A percentile compares a stretch with the other conserved stretches of the same genome.
phyloP scores from a whole-genome alignment of 2,329 filamentous ascomycete species.

The Hypoxylon sp. region DNA sequence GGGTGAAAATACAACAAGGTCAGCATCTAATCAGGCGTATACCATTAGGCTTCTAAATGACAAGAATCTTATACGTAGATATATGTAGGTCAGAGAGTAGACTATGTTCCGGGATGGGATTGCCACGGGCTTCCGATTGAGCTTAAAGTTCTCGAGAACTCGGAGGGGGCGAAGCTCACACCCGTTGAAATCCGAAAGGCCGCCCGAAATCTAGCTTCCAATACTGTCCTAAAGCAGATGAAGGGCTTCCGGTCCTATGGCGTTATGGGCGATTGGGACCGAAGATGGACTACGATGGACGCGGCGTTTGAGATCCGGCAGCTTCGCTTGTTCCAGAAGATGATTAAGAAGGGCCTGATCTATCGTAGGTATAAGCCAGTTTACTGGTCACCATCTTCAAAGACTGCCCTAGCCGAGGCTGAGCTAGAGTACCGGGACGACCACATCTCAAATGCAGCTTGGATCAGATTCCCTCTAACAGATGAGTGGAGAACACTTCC shows the following conservation, averaged over 20 bases:
- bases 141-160: slow-evolving; percentile 84
- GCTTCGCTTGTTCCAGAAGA: slow-evolving; percentile 78
- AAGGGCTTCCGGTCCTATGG: slow-evolving; percentile 78
- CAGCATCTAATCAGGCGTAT: slow-evolving; percentile 31
- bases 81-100: slow-evolving; percentile 70
- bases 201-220: slow-evolving; percentile 74
- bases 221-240: slow-evolving; percentile 80
- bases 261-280: slow-evolving; percentile 85
- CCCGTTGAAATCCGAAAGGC: slow-evolving; percentile 72
- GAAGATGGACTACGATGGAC: slow-evolving; percentile 84
- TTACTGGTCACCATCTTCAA: slow-evolving; percentile 86
- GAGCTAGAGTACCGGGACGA: slow-evolving; percentile 87
- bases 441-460: slow-evolving; percentile 79
- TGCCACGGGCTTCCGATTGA: slow-evolving; percentile 98
- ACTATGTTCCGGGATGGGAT: slow-evolving; percentile 95
- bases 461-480: slow-evolving; percentile 81
- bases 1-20: slow-evolving; percentile 81
- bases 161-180: slow-evolving; percentile 58
- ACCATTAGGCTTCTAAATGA: slow-evolving; percentile 4
- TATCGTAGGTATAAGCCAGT: slow-evolving; percentile 86
- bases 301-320: slow-evolving; percentile 79
- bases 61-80: slow-evolving; percentile 28
- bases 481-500: slow-evolving; percentile 55
- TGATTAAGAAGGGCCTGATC: slow-evolving; percentile 80
- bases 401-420: slow-evolving; percentile 84